Base-by-base conservation (phyloP, 768 basidiomycete species). In the Agrocybe praecox region DNA sequence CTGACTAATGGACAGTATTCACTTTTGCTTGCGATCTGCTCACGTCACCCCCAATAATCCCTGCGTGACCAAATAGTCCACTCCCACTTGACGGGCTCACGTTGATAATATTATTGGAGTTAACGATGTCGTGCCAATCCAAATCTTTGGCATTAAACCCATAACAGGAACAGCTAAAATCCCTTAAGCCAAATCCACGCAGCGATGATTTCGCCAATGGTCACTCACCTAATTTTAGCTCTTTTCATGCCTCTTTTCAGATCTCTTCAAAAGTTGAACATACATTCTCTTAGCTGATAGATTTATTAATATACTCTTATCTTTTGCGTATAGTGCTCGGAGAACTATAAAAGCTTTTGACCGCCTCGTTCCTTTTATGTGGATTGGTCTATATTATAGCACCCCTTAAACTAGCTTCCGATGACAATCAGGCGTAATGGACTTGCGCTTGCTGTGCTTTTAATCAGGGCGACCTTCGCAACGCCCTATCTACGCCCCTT, bases 181-280 rank as follows among this genome's bases (percentile, higher is more conserved):
- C 59, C 40, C 62, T 57, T 59, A 53, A 48, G 59, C 59, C 24
- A 61, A 58, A 63, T 55, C 55, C 49, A 40, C 57, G 54, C 59
- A 52, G 57, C 56, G 59, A 58, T 29, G 49, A 56, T 63, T 60
- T 61, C 48, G 62, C 62, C 29, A 59, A 45, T 63, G 62, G 62
- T 21, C 49, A 5, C 22, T 50, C 22, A 11, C 17, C 44, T 22
- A 51, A 51, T 55, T 44, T 49, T 32, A 24, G 11, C 50, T 26
- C 42, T 26, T 14, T 24, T 17, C 14, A 22, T 47, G 55, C 46
- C 46, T 32, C 40, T 14, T 33, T 29, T 10, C 33, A 53, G 59
- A 49, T 60, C 42, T 48, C 54, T 48, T 36, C 22, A 46, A 49
- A 49, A 49, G 48, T 46, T 48, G 19, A 6, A 17, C 42, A 36